Percentiles rank a stretch among this genome's conserved stretches.
Conservation (phyloP, 2,329 filamentous ascomycete genomes). For the Botryotinia calthae region DNA sequence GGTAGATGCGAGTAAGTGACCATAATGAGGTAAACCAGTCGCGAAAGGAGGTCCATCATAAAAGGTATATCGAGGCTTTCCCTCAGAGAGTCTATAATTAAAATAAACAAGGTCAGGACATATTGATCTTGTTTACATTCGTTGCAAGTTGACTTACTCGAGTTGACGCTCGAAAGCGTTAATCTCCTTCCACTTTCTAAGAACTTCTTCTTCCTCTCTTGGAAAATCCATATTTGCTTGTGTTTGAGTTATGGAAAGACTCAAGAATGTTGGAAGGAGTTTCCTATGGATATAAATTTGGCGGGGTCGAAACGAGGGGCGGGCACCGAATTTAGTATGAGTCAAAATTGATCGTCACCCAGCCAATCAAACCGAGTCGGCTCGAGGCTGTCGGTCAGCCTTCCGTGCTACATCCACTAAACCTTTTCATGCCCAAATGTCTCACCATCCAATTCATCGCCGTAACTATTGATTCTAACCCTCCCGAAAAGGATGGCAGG, state of each 20-base stretch:
- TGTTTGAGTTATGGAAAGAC: not conserved
- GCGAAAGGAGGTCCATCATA: constrained; percentile 85
- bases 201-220: constrained; percentile 15
- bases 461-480: not conserved
- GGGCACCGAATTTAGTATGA: constrained; percentile 3
- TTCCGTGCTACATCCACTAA: not conserved
- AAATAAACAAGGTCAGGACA: not conserved
- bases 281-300: constrained; percentile 3
- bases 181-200: constrained; percentile 16
- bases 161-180: constrained; percentile 17
- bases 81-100: constrained; percentile 63
- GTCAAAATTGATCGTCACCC: constrained; percentile 2
- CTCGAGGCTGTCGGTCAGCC: constrained; percentile 6
- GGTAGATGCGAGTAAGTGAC: constrained; percentile 76
- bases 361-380: not conserved
- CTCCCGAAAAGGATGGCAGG: not conserved
- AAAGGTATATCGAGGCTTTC: constrained; percentile 84
- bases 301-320: constrained; percentile 6
- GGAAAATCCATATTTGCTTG: constrained; percentile 16
- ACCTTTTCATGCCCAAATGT: not conserved
- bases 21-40: constrained; percentile 66
- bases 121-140: not conserved
- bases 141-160: constrained; percentile 11
- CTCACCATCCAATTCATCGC: not conserved
- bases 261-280: not conserved